These are phyloP conservation scores for Colletotrichum musicola DNA, from an alignment of 2,329 filamentous ascomycete genomes.

Conservation along the genomic window DNA sequence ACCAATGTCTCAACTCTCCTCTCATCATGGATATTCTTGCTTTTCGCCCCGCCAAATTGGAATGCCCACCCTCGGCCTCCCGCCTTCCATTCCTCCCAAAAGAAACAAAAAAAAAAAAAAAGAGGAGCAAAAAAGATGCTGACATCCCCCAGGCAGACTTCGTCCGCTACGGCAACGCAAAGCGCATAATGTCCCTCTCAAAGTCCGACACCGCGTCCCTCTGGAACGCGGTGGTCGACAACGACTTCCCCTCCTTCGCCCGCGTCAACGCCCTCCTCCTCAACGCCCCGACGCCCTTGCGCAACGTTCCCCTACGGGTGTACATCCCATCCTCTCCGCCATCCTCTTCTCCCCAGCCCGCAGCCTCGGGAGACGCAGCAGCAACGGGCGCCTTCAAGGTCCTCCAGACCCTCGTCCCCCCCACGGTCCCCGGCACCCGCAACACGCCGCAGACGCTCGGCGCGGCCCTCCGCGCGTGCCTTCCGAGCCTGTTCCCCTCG, in stretches of 20 bases:
- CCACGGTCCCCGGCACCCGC: conserved; percentile 52
- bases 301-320: conserved; percentile 87
- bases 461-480: conserved; percentile 77
- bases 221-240: conserved; percentile 84
- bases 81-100: too few species aligned
- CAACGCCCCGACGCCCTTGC: conserved; percentile 78
- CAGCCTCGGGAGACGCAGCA: conserved; percentile 45
- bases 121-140: neutral
- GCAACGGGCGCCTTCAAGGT: conserved; percentile 70
- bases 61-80: neutral
- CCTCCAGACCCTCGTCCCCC: conserved; percentile 80
- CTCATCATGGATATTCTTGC: conserved; percentile 6
- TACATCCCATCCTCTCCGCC: conserved; percentile 80
- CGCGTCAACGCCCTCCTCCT: conserved; percentile 83
- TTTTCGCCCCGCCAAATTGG: conserved; percentile 1
- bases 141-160: conserved; percentile 75
- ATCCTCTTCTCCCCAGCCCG: conserved; percentile 23
- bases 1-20: conserved; percentile 10
- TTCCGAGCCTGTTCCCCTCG: conserved; percentile 90
- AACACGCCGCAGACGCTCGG: conserved; percentile 72
- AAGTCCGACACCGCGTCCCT: conserved; percentile 86
- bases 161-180: conserved; percentile 86
- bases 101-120: too few species aligned
- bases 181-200: conserved; percentile 89
- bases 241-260: conserved; percentile 80